phyloP scores from a whole-genome alignment of 257 asterid genomes.

The Datura wrightii region DNA sequence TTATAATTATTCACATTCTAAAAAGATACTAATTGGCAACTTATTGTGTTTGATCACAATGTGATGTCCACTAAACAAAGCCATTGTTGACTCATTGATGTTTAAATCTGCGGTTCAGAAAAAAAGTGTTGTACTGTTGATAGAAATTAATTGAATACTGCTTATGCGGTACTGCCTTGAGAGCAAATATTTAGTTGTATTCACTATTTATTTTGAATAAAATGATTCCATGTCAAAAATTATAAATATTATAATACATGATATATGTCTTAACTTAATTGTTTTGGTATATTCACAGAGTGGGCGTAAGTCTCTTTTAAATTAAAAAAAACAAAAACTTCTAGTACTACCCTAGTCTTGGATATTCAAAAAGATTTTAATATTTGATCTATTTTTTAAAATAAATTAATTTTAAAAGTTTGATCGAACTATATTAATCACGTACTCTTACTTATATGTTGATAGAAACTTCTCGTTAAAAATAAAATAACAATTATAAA shows the following conservation, averaged over 20 bases:
- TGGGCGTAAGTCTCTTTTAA: no score
- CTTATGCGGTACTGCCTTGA: neutral
- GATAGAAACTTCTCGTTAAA: no score
- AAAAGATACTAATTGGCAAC: conserved; percentile 14
- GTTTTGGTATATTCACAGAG: no score
- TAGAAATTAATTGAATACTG: neutral
- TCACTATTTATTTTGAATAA: neutral
- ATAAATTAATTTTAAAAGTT: no score
- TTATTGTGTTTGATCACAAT: conserved; percentile 25
- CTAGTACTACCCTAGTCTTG: neutral
- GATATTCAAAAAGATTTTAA: no score
- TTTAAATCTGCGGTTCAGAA: neutral
- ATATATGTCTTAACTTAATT: neutral
- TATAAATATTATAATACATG: neutral
- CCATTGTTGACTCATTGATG: no score
- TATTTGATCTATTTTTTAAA: no score
- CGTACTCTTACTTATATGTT: no score
- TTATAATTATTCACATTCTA: neutral
- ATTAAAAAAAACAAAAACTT: no score
- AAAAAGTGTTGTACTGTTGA: neutral
- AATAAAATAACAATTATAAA: no score
- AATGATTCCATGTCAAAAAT: neutral
- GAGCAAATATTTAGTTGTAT: neutral
- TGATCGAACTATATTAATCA: no score
- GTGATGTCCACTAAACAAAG: conserved; percentile 9